Evolutionary conservation across 2,329 filamentous ascomycete genomes (phyloP), one percentile per base, ranked within the genome.

Genomic region (Alternaria incomplexa): DNA sequence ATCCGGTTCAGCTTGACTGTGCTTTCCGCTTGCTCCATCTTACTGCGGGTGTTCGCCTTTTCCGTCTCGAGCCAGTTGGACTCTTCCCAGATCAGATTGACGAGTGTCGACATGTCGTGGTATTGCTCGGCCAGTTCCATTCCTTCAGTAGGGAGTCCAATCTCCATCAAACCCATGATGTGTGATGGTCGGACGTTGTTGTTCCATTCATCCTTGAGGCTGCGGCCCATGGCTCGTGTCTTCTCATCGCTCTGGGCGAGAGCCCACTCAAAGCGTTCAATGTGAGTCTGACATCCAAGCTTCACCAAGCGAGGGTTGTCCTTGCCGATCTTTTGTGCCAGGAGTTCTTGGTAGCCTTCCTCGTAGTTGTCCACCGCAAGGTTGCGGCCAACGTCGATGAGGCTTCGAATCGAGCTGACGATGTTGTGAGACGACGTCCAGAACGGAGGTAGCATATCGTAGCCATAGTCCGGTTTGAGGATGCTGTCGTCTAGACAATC

Each of bases 351-450:
- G 8, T 73, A 67, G 10, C 74, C 70, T 51, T 77, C 67, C 58
- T 82, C 80, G 58, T 78, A 84, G 58, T 77, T 78, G 44, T 80
- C 72, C 25, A 79, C 73, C 1, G 81, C 78, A 20, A 81, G 67
- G 20, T 79, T 77, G 15, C 82, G 81, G 20, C 82, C 81, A 10
- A 81, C 69, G 22, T 81, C 68, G n/a, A 82, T 73, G 25, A 84
- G 75, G 32, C 75, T 75, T 28, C 76, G 75, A 58, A 70, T 74
- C 6, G 80, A 76, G 52, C 78, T 79, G 48, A 84, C 78, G 30
- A 84, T 79, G 47, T 81, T 81, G 58, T 80, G 74, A 1, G 87
- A 88, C 15, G 92, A 93, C 0, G 94, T 97, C 96, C 96, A 99
- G 47, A 94, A 91, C 63, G 92, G 89, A 0, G 91, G 88, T 9